Percentiles rank a stretch among this genome's conserved stretches.
Conservation (phyloP, 306 rosid genomes). For the Quillaja saponaria region DNA sequence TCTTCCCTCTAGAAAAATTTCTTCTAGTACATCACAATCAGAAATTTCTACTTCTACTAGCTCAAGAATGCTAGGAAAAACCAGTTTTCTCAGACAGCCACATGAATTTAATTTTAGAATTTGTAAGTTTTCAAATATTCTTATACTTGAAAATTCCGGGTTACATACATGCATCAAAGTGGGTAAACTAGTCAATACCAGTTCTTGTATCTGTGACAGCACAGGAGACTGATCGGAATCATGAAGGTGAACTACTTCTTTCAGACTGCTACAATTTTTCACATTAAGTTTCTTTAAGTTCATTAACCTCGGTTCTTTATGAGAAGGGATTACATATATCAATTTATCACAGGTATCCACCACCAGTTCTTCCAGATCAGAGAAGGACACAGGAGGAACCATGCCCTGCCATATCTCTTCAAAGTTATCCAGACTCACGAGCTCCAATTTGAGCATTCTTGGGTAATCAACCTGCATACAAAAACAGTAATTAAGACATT, state of each 20-base stretch:
- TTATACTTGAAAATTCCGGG: background rate
- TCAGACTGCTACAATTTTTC: conserved; percentile 8
- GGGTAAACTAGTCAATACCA: background rate
- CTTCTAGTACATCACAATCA: background rate
- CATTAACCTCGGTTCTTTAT: conserved; percentile 3
- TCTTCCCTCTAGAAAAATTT: background rate
- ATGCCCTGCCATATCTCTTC: background rate
- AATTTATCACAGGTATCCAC: conserved; percentile 8
- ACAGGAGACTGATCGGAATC: background rate
- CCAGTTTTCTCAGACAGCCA: background rate
- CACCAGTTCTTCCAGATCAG: conserved; percentile 5
- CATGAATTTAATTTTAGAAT: background rate
- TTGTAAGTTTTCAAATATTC: background rate
- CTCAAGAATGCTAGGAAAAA: background rate
- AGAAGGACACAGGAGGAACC: background rate
- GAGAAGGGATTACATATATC: conserved; percentile 2
- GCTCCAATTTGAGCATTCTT: background rate
- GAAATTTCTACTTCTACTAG: background rate
- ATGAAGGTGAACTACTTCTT: conserved; percentile 11
- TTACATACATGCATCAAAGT: background rate
- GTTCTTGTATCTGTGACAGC: background rate
- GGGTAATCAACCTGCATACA: background rate
- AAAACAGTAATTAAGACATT: background rate
- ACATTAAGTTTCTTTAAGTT: conserved; percentile 27
- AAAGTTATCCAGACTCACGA: background rate